Conservation (phyloP, 2,329 filamentous ascomycete genomes). For the Rhynchosporium agropyri region DNA sequence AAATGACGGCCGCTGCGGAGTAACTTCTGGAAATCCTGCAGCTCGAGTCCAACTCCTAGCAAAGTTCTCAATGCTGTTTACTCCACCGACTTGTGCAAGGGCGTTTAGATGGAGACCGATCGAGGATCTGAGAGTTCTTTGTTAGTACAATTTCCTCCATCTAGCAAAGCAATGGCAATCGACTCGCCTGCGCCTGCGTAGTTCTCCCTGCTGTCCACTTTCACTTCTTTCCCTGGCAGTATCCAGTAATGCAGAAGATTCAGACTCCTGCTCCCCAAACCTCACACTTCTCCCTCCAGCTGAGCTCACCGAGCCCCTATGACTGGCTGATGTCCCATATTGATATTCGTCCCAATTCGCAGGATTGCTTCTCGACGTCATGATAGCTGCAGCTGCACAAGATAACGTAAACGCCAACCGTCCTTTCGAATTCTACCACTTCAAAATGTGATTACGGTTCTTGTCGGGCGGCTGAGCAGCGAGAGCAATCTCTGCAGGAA, state of each 20-base stretch:
- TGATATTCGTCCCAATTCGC: slow-evolving; percentile 42
- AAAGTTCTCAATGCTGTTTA: slow-evolving; percentile 94
- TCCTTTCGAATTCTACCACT: neutral
- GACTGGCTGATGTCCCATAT: slow-evolving; percentile 38
- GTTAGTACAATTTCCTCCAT: slow-evolving; percentile 21
- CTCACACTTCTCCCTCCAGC: slow-evolving; percentile 37
- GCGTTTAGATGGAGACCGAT: slow-evolving; percentile 58
- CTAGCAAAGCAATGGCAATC: neutral
- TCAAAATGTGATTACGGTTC: neutral
- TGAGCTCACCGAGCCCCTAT: slow-evolving; percentile 40
- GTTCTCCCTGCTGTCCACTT: slow-evolving; percentile 28
- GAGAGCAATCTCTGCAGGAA: neutral
- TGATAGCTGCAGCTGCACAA: slow-evolving; percentile 2
- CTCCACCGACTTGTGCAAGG: slow-evolving; percentile 76
- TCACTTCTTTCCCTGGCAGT: slow-evolving; percentile 23
- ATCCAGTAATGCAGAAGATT: slow-evolving; percentile 27
- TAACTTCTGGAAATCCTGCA: slow-evolving; percentile 83
- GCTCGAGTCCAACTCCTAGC: slow-evolving; percentile 91
- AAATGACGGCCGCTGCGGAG: slow-evolving; percentile 77
- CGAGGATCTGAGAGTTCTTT: slow-evolving; percentile 53
- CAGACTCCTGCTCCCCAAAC: slow-evolving; percentile 35
- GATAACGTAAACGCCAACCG: neutral
- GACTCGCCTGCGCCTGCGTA: slow-evolving; percentile 39
- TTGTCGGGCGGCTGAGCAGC: neutral
- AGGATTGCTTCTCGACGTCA: slow-evolving; percentile 37